Evolutionary conservation across 805 yeast species (phyloP), one percentile per base, ranked within the genome.

Genomic region (Sugiyamaella chiloensis): DNA sequence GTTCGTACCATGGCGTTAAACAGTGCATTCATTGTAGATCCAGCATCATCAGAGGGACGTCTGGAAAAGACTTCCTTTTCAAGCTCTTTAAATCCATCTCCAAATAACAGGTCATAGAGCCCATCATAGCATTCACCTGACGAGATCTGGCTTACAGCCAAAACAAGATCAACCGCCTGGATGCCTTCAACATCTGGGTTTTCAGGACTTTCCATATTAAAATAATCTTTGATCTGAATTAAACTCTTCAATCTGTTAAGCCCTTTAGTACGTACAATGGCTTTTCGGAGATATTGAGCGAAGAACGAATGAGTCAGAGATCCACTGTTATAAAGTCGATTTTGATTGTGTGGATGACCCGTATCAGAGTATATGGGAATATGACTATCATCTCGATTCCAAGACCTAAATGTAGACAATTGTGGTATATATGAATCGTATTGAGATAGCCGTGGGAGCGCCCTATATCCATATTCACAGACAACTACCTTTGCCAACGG

Each of bases 121-220:
- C 4, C 20, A 8, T 16, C 20, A 34, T 34, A 34, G 4, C 21
- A 16, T 6, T 34, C 12, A 4, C 37, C 37, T 12, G 37, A 34
- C 16, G 37, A 34, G 11, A 34, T 34, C 37, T 34, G 37, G 20
- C 37, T 16, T 5, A 34, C 37, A 5, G 37, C 37, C 5, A 34
- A 3, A 5, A 34, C 37, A 34, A 34, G 19, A 8, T 34, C 37
- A 3, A 34, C 37, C 20, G 37, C 21, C 37, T 34, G 16, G 7
- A 31, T 7, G 7, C 16, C 21, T 19, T 34, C 5, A 4, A 12
- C 20, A 14, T 34, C 37, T 3, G 21, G 16, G 34, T 5, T 17
- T n/a, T 11, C 7, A n/a, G 7, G 16, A 19, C 14, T 5, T 5
- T 34, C 20, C 16, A 14, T 19, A 4, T n/a, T 11, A n/a, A n/a